Base-by-base conservation (phyloP, 768 basidiomycete species). In the Xerocomus spinulosus region DNA sequence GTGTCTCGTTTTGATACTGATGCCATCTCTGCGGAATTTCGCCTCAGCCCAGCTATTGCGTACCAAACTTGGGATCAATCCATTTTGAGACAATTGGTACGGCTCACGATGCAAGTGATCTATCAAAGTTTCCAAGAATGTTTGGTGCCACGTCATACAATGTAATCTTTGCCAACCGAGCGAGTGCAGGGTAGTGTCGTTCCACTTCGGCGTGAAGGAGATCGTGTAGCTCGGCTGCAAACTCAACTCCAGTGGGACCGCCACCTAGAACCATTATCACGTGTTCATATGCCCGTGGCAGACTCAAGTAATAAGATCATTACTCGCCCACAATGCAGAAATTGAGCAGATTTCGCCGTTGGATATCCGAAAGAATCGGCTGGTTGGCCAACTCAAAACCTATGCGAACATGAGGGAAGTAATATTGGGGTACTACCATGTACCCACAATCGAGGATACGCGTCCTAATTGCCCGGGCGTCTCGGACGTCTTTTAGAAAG, bases 301-400 rank as follows among this genome's bases (percentile, higher is more conserved):
- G 44, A 23, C 6, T 12, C 37, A 24, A 43, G 23, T n/a, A 28
- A 49, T 17, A n/a, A 30, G 15, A 53, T 42, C n/a, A 5, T 2
- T 32, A 66, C 79, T 58, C 67, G 69, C 92, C 92, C 39, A 92
- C 90, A 40, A 94, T 80, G 51, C 88, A 91, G 60, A 94, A 94
- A 52, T 89, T 83, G 20, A 94, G 77, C 12, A 94, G 68, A 50
- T 83, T 82, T 46, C 82, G 72, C 41, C 87, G 79, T 54, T 94
- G 81, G 32, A 78, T 68, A 48, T 91, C 90, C 1, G 85, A 80
- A 13, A 90, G 69, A 2, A 76, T 81, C 0, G 91, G 92, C 55
- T 90, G 85, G 55, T 82, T 84, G 3, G 92, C 92, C 58, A 90
- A 86, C 60, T 93, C 91, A 49, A 94, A 90, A 61, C 85, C 84